Evolutionary conservation across 2,329 filamentous ascomycete genomes (phyloP).

Genomic region (Cladosporium colombiae): DNA sequence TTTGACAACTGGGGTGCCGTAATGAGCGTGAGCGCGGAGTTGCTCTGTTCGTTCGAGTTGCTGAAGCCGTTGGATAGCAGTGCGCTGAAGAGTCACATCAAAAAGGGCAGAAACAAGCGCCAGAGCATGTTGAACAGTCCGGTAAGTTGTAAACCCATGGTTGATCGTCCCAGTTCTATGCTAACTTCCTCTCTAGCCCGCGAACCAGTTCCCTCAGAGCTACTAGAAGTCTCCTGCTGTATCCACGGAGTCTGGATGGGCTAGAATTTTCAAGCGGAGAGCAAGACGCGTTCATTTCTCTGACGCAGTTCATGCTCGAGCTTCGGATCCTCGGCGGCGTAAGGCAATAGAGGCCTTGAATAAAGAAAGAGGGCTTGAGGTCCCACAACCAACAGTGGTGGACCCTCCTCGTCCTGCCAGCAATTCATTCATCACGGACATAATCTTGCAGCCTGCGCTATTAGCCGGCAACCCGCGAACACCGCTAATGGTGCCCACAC

Average conservation of each 20-base stretch:
- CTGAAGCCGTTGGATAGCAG: conserved; percentile 95
- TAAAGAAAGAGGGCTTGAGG: background rate
- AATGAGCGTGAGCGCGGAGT: conserved; percentile 92
- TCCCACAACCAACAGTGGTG: background rate
- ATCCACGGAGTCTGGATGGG: background rate
- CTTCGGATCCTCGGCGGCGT: background rate
- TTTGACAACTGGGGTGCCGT: conserved; percentile 99
- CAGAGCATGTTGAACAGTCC: conserved; percentile 96
- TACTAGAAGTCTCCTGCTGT: conserved; percentile 40
- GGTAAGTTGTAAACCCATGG: conserved; percentile 59
- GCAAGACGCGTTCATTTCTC: background rate
- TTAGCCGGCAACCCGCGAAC: background rate
- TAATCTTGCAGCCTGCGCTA: background rate
- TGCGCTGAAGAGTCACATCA: conserved; percentile 96
- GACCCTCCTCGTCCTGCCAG: background rate
- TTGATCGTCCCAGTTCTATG: background rate
- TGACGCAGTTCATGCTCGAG: background rate
- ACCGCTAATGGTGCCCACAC: background rate
- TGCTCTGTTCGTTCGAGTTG: conserved; percentile 95
- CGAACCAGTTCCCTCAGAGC: conserved; percentile 53
- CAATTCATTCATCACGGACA: background rate
- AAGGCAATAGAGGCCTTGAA: background rate
- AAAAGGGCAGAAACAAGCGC: conserved; percentile 92
- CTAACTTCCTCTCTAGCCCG: conserved; percentile 42
- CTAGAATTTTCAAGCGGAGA: background rate